Evolutionary conservation across 2,329 filamentous ascomycete species (phyloP), one percentile per base, ranked within the genome.

Genomic region (Stemphylium vesicarium): DNA sequence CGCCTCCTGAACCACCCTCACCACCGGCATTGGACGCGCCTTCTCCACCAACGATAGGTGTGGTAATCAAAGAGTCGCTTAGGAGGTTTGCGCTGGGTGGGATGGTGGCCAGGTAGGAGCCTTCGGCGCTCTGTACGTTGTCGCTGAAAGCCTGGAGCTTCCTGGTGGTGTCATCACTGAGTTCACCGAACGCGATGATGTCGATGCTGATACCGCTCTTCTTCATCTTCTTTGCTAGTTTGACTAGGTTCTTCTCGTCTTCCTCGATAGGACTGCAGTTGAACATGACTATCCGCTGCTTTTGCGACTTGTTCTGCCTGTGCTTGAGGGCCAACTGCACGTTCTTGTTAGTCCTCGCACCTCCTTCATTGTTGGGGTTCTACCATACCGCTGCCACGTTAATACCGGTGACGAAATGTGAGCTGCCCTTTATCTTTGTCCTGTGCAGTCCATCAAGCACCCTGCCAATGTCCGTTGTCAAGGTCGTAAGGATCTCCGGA

Each of bases 201-300:
- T 99, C 95, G 72, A 99, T 91, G 58, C 88, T 91, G 57, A 96
- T 91, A 72, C 91, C 94, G 77, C 89, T 90, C 85, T 99, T 99
- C 87, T 98, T 99, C 92, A 98, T 98, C 81, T 95, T 96, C 82
- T 95, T 96, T 39, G 95, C 93, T 26, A 99, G 84, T 73, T 91
- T 91, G 59, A 93, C 85, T 45, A 99, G 86, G 49, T 89, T 87
- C 80, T 95, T 95, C 77, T 97, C 90, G 62, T 91, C 89, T 73
- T 99, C 95, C 59, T 88, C 84, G 71, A 98, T 88, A 24, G 93
- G 90, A 37, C 92, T 96, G 84, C 95, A 99, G 61, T 93, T 89
- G 77, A 99, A 97, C 57, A 96, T 92, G 78, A 99, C 90, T 82
- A 99, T 96, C 65, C 95, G 90, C 83, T 96, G 93, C 68, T 92